Evolutionary conservation across 208 protist genomes (phyloP).

Genomic region (Angomonas deanei): DNA sequence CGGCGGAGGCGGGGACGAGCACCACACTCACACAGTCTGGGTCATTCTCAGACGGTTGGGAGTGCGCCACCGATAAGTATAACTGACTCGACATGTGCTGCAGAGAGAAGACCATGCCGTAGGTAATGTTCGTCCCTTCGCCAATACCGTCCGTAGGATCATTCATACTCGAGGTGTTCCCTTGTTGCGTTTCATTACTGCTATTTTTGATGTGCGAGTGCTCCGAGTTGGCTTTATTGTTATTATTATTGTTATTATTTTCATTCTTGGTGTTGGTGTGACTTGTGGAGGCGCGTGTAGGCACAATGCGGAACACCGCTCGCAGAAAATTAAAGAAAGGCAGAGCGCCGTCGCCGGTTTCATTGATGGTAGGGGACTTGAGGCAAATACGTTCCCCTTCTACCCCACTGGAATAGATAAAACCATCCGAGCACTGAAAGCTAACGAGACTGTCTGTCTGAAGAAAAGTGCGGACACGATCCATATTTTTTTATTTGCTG

Average conservation of each 20-base stretch:
- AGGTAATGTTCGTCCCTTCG: constrained; percentile 37
- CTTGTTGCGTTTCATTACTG: neutral
- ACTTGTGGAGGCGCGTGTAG: constrained; percentile 17
- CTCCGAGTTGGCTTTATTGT: neutral
- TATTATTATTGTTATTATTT: constrained; percentile 2
- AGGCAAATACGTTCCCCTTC: constrained; percentile 45
- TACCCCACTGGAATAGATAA: constrained; percentile 39
- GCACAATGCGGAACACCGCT: constrained; percentile 54
- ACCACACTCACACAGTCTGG: constrained; percentile 57
- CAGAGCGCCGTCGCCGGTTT: constrained; percentile 33
- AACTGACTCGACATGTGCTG: constrained; percentile 51
- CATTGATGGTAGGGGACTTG: constrained; percentile 23
- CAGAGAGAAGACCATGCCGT: constrained; percentile 56
- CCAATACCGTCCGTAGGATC: constrained; percentile 1
- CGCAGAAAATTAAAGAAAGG: constrained; percentile 51
- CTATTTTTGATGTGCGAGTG: neutral
- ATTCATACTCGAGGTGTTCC: neutral
- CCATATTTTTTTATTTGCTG: constrained; percentile 19
- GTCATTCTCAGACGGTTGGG: constrained; percentile 52
- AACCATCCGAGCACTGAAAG: constrained; percentile 67
- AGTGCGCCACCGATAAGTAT: constrained; percentile 47
- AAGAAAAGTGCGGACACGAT: constrained; percentile 39
- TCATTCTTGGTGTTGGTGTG: constrained; percentile 10
- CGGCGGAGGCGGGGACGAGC: constrained; percentile 36
- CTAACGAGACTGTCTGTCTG: constrained; percentile 52